Evolutionary conservation across 208 protist genomes (phyloP).

Genomic region (Trypanosoma melophagium): DNA sequence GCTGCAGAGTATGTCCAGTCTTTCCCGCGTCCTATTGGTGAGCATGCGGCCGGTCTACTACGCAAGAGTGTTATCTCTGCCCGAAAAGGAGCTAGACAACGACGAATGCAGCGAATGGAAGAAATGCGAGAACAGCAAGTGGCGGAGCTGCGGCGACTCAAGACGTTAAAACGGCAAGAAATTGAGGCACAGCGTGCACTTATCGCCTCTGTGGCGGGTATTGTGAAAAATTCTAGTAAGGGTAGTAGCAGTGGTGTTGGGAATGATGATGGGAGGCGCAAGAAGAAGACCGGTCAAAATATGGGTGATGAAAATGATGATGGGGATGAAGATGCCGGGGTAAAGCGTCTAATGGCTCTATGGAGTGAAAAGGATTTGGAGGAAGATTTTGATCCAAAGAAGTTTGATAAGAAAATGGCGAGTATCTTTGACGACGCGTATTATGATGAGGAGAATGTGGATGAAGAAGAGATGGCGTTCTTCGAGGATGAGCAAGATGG

Average conservation of each 20-base stretch:
- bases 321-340: conserved; percentile 50
- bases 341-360: conserved; percentile 55
- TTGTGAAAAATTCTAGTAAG: conserved; percentile 18
- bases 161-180: conserved; percentile 87
- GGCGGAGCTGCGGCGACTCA: conserved; percentile 88
- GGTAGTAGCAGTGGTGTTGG: background rate
- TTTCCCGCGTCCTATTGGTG: conserved; percentile 78
- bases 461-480: conserved; percentile 84
- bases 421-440: conserved; percentile 86
- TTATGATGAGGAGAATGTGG: conserved; percentile 83
- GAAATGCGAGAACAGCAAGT: conserved; percentile 64
- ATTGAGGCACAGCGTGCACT: conserved; percentile 82
- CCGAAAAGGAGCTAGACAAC: conserved; percentile 80
- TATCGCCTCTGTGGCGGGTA: conserved; percentile 78
- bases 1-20: conserved; percentile 59
- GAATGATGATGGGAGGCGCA: conserved; percentile 1
- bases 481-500: conserved; percentile 73
- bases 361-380: conserved; percentile 86
- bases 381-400: conserved; percentile 79
- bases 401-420: conserved; percentile 89
- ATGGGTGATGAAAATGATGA: conserved; percentile 27
- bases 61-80: conserved; percentile 49
- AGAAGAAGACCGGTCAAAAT: conserved; percentile 10
- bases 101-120: conserved; percentile 68
- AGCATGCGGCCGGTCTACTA: conserved; percentile 65